Base-by-base conservation (phyloP, 495 filamentous ascomycete species). In the Aspergillus affinis region DNA sequence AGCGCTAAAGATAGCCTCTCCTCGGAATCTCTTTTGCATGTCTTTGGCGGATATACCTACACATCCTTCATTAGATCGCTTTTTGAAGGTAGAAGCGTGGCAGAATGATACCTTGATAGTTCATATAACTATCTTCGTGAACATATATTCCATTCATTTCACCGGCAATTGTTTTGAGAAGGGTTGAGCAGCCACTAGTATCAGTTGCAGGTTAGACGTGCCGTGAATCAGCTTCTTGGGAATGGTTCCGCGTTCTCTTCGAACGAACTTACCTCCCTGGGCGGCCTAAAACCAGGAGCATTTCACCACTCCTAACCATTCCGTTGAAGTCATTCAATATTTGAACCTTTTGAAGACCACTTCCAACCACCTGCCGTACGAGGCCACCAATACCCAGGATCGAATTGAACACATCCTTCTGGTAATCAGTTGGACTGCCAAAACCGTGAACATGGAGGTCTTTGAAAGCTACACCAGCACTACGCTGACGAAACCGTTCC, bases 251-350 rank as follows among this genome's bases (percentile, higher is more conserved):
- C 13, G 3, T 15, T 41, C 36, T 41, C 13, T 41, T 41, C 36
- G 13, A 8, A 15, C 12, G 82, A 86, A 1, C 86, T 84, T 54
- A 61, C 53, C 63, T 71, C 50, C 84, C 89, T 7, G 89, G 89
- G n/a, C 82, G 80, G 15, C 88, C 89, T 13, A 91, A 74, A 1
- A 91, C 88, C 10, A 91, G 72, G 32, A 91, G 72, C 83, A 88
- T 90, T 72, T 91, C 89, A 15, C 89, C 89, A 18, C 81, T 82
- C 47, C 78, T 77, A 0, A 90, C 74, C 6, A 90, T 62, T 0
- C 88, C 89, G 48, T 87, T 83, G 65, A 90, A 88, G 20, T 81
- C 70, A 41, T 81, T 80, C n/a, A 91, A 75, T 46, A 90, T 90
- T 19, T 86, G 55, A 67, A 84, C 81, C 57, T 77, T 73, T 19